These are phyloP conservation scores for Fusarium oxysporum DNA, from an alignment of 2,329 filamentous ascomycete species.

Conservation along the genomic window DNA sequence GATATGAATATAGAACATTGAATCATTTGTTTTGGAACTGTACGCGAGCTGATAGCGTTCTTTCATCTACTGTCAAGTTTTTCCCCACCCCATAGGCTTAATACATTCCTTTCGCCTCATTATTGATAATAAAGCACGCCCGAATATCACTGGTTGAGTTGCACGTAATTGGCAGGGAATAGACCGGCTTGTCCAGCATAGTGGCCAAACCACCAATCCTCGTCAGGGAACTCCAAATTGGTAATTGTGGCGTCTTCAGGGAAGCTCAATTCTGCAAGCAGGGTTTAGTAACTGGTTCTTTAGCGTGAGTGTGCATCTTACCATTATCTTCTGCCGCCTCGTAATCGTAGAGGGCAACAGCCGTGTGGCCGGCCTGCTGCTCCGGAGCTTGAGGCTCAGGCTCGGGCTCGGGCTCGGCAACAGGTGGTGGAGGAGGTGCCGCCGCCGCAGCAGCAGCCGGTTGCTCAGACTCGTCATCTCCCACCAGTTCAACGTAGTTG, in stretches of 20 bases:
- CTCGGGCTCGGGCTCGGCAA: conserved; percentile 51
- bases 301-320: conserved; percentile 49
- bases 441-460: conserved; percentile 45
- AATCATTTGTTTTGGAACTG: conserved; percentile 21
- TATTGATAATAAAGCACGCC: neutral
- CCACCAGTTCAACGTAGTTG: conserved; percentile 93
- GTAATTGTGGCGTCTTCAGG: conserved; percentile 87
- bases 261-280: conserved; percentile 75
- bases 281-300: conserved; percentile 32
- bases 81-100: conserved; percentile 15
- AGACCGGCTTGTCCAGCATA: conserved; percentile 83
- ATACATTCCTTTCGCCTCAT: conserved; percentile 10
- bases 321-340: conserved; percentile 96
- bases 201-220: conserved; percentile 98
- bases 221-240: conserved; percentile 92
- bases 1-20: conserved; percentile 10
- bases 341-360: conserved; percentile 93
- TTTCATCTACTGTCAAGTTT: conserved; percentile 38
- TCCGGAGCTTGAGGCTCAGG: conserved; percentile 51
- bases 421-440: conserved; percentile 45
- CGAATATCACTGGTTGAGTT: conserved; percentile 57
- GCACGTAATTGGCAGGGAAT: conserved; percentile 82
- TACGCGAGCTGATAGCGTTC: conserved; percentile 40
- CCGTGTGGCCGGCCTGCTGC: conserved; percentile 67
- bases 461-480: conserved; percentile 67